These are phyloP conservation scores for Leptosphaerulina australis DNA, from an alignment of 2,329 filamentous ascomycete genomes.

Conservation along the genomic window DNA sequence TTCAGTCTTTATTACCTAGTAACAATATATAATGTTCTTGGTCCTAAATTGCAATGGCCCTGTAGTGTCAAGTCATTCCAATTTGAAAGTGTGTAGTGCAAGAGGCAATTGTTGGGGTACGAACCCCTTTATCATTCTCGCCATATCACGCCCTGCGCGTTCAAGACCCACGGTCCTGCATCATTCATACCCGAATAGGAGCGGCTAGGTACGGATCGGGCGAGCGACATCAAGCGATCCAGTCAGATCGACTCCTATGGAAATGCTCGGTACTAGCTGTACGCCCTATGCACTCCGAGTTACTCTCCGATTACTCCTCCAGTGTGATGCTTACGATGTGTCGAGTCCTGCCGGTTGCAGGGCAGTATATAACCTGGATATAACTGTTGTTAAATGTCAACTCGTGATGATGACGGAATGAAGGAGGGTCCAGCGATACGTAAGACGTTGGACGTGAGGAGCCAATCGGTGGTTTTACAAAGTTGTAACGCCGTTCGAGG, in stretches of 20 bases:
- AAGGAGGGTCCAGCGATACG: slow-evolving; percentile 21
- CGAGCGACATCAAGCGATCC: slow-evolving; percentile 29
- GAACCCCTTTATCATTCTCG: slow-evolving; percentile 15
- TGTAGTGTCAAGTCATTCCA: background rate
- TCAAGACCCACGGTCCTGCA: slow-evolving; percentile 26
- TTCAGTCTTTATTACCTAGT: background rate
- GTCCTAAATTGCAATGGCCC: background rate
- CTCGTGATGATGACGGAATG: slow-evolving; percentile 5
- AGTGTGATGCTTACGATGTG: background rate
- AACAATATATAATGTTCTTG: background rate
- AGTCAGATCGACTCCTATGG: slow-evolving; percentile 18
- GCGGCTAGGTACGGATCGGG: slow-evolving; percentile 45
- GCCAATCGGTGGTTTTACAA: slow-evolving; percentile 28
- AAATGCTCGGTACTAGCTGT: slow-evolving; percentile 6
- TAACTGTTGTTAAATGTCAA: background rate
- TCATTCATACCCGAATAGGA: slow-evolving; percentile 28
- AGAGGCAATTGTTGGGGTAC: background rate
- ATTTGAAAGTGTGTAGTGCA: background rate
- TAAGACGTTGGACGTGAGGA: slow-evolving; percentile 24
- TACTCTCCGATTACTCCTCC: slow-evolving; percentile 1
- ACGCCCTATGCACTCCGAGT: slow-evolving; percentile 26
- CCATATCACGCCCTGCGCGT: slow-evolving; percentile 30
- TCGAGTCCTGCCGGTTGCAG: no score
- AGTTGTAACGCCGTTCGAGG: slow-evolving; percentile 3
- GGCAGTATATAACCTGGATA: background rate